Base-by-base conservation (phyloP, 768 basidiomycete species). In the Amanita pallidorosea region DNA sequence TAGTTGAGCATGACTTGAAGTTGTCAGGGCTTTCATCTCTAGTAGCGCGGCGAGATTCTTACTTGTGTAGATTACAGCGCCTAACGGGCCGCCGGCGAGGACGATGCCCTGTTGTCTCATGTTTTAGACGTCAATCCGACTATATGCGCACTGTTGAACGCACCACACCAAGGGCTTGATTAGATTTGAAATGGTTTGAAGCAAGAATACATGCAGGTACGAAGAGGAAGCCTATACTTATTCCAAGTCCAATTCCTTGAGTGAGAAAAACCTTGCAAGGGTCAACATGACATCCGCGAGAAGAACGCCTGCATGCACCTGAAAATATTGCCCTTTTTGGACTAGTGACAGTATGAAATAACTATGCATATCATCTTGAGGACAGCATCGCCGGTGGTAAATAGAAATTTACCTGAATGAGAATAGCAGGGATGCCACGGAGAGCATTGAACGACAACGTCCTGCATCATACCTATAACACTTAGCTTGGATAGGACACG, bases 1-100 rank as follows among this genome's bases (percentile, higher is more conserved):
- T 76, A 69, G 58, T 81, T 79, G 41, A 81, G 61, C 68, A 79
- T 70, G 53, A 77, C 50, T 51, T 12, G n/a, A n/a, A 12, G 3
- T 44, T 44, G 15, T 18, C 18, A 44, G 20, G 37, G 33, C 13
- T 20, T 11, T 23, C n/a, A 12, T 18, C 2, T 33, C 12, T 2
- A 4, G 11, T 17, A 11, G 18, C n/a, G 15, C n/a, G n/a, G 11
- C 11, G 13, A 25, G 4, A 49, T 15, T 7, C 34, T 23, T 45
- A 51, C 50, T 73, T 2, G 75, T 73, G 53, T 73, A 72, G 3
- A 78, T 56, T 18, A 76, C 52, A 1, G 60, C 62, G 9, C 66
- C 66, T 12, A 65, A 56, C 3, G 61, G 57, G 5, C 60, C 59
- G 6, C 60, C 64, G 15, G 63, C 49, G 13, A 56, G 54, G 38